Conservation (phyloP, 2,329 filamentous ascomycete species). For the Alternaria longipes region DNA sequence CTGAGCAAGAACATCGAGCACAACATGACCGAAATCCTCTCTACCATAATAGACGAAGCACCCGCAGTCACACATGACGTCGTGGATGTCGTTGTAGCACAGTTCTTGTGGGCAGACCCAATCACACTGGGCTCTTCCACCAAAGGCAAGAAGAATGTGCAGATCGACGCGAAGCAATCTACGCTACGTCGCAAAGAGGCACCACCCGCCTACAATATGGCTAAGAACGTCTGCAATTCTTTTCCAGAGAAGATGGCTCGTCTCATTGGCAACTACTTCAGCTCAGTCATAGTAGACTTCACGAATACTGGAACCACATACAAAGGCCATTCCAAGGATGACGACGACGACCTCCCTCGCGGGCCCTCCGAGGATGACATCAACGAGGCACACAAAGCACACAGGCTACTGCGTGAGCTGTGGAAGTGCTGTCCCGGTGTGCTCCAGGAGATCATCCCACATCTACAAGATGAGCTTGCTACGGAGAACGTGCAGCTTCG, state of each 20-base stretch:
- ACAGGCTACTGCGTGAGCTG: constrained; percentile 86
- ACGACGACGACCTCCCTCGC: constrained; percentile 57
- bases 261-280: constrained; percentile 95
- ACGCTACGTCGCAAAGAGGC: constrained; percentile 87
- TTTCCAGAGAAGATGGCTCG: constrained; percentile 94
- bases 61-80: constrained; percentile 79
- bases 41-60: constrained; percentile 87
- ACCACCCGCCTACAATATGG: constrained; percentile 94
- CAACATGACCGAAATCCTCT: constrained; percentile 86
- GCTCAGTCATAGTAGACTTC: constrained; percentile 94
- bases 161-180: constrained; percentile 77
- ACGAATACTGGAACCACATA: constrained; percentile 46
- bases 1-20: constrained; percentile 93
- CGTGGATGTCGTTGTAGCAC: constrained; percentile 91
- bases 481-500: constrained; percentile 90
- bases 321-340: constrained; percentile 46
- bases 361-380: constrained; percentile 84
- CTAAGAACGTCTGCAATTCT: constrained; percentile 88
- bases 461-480: constrained; percentile 89
- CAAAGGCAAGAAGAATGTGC: constrained; percentile 63
- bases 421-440: constrained; percentile 92
- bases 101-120: constrained; percentile 89
- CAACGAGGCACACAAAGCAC: constrained; percentile 87
- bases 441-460: constrained; percentile 90
- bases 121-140: constrained; percentile 56